Conservation (phyloP, 805 yeast genomes). For the Saccharomycopsis oosterbeekiorum region DNA sequence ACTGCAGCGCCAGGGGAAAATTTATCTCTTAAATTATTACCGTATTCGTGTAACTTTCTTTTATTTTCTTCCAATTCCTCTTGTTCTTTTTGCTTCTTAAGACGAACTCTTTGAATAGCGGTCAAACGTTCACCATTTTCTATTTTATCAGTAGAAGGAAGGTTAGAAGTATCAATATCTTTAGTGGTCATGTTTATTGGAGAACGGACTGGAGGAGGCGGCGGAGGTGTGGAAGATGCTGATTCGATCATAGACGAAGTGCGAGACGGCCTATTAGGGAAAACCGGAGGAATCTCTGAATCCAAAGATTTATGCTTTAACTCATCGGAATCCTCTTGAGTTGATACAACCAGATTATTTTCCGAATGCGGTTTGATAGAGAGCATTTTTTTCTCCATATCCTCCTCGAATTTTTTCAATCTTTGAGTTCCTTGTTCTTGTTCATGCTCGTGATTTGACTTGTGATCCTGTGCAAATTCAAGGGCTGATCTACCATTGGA, state of each 20-base stretch:
- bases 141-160: neutral
- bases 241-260: neutral
- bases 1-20: neutral
- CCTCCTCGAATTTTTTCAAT: neutral
- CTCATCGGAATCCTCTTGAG: neutral
- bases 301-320: neutral
- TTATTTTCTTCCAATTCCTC: neutral
- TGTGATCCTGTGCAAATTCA: neutral
- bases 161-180: neutral
- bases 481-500: neutral
- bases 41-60: neutral
- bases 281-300: neutral
- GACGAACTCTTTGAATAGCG: neutral
- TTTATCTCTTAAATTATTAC: neutral
- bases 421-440: neutral
- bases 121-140: neutral
- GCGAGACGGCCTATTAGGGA: neutral
- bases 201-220: constrained; percentile 1
- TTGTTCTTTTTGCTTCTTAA: neutral
- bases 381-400: neutral
- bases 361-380: neutral
- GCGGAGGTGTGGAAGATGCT: constrained; percentile 2
- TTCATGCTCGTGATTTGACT: neutral
- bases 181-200: neutral
- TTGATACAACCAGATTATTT: neutral